A percentile compares a stretch with the other conserved stretches of the same genome.
phyloP scores from a whole-genome alignment of 2,329 filamentous ascomycete genomes.

The Dryadomyces quercivorus region DNA sequence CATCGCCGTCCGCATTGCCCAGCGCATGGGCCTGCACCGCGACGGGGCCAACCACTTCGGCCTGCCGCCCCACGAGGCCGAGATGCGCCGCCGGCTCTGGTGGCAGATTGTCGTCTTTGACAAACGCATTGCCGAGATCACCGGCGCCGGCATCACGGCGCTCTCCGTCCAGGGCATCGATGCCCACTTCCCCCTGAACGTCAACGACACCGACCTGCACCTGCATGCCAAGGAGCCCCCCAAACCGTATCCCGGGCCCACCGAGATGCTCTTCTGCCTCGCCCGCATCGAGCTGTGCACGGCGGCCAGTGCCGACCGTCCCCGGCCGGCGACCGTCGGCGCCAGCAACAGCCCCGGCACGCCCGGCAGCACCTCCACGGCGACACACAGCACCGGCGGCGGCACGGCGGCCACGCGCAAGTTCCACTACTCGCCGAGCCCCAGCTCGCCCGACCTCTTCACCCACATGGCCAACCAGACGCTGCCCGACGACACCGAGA shows the following conservation, averaged over 20 bases:
- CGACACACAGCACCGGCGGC: neutral
- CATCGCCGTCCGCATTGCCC: constrained; percentile 53
- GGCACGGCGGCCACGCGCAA: constrained; percentile 9
- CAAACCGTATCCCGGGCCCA: constrained; percentile 34
- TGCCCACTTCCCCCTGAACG: constrained; percentile 45
- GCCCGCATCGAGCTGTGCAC: constrained; percentile 45
- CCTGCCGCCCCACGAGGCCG: constrained; percentile 47
- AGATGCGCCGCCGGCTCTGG: constrained; percentile 61
- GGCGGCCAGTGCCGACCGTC: constrained; percentile 33
- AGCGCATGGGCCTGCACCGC: constrained; percentile 55
- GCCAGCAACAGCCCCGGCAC: constrained; percentile 6
- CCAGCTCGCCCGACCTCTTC: constrained; percentile 29
- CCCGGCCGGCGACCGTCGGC: neutral
- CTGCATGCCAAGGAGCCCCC: constrained; percentile 43
- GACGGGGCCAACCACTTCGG: constrained; percentile 40
- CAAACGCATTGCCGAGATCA: constrained; percentile 54
- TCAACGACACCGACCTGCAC: constrained; percentile 49
- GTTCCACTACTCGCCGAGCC: constrained; percentile 22
- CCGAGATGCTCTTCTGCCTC: constrained; percentile 48
- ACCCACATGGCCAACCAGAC: constrained; percentile 37
- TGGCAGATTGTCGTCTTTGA: constrained; percentile 62
- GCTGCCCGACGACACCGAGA: constrained; percentile 38
- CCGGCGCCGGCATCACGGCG: constrained; percentile 43
- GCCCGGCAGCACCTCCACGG: constrained; percentile 11
- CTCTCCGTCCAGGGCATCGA: constrained; percentile 38